Conservation (phyloP, 2,329 filamentous ascomycete species). For the Helicocarpus griseus region DNA sequence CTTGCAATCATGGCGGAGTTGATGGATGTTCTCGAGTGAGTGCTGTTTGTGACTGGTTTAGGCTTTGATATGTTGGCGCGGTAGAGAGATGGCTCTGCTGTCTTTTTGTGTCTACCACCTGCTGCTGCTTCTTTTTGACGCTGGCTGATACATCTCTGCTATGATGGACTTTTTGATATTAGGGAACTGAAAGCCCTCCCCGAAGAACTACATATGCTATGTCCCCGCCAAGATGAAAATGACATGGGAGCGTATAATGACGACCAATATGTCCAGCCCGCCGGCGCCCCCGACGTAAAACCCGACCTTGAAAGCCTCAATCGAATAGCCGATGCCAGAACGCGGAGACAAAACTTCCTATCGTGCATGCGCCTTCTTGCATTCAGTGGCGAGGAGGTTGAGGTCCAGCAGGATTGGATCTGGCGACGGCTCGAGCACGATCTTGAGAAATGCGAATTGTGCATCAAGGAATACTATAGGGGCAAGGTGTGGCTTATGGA, state of each 20-base stretch:
- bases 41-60: conserved; percentile 1
- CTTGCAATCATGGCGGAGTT: conserved; percentile 26
- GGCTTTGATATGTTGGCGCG: not conserved
- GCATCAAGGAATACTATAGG: conserved; percentile 65
- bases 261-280: conserved; percentile 5
- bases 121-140: not conserved
- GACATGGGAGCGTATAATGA: conserved; percentile 56
- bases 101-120: not conserved
- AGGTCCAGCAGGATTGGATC: conserved; percentile 52
- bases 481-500: conserved; percentile 54
- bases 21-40: conserved; percentile 34
- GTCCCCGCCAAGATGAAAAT: conserved; percentile 53
- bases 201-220: conserved; percentile 53
- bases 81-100: not conserved
- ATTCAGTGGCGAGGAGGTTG: conserved; percentile 51
- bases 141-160: too few species aligned
- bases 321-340: conserved; percentile 46
- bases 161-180: conserved; percentile 3
- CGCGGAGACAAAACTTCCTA: conserved; percentile 53
- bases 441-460: conserved; percentile 57
- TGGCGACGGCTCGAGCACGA: conserved; percentile 47
- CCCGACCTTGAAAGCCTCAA: conserved; percentile 20
- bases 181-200: conserved; percentile 37
- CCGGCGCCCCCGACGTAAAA: conserved; percentile 40
- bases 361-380: conserved; percentile 61